Percentiles rank a stretch among this genome's conserved stretches.
phyloP scores from a whole-genome alignment of 768 basidiomycete genomes.

The Termitomyces sp. region DNA sequence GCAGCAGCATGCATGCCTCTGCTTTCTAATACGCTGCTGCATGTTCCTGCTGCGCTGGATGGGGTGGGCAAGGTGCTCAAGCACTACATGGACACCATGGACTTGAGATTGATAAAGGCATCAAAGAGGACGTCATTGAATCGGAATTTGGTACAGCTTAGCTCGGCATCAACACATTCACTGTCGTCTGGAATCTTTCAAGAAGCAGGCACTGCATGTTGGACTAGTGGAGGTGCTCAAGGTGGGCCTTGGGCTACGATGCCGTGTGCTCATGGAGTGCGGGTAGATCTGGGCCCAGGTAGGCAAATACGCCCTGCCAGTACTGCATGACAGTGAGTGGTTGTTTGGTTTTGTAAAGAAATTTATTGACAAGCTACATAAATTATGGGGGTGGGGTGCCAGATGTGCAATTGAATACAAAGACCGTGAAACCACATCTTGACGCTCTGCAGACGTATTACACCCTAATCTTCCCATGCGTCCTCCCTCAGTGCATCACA shows the following conservation, averaged over 20 bases:
- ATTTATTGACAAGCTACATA: no score
- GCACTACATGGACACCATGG: no score
- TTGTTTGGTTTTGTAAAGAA: neutral
- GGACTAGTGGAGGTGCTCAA: constrained; percentile 50
- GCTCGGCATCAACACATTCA: constrained; percentile 40
- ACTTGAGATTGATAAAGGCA: constrained; percentile 69
- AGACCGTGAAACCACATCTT: constrained; percentile 14
- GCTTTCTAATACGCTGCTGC: no score
- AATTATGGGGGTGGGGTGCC: no score
- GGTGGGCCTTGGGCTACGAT: constrained; percentile 58
- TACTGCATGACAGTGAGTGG: constrained; percentile 13
- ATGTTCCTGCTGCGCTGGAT: no score
- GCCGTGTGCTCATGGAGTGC: constrained; percentile 62
- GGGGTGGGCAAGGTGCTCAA: no score
- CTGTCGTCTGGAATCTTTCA: constrained; percentile 33
- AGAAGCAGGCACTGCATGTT: constrained; percentile 58
- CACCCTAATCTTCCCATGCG: constrained; percentile 12
- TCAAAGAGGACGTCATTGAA: constrained; percentile 49
- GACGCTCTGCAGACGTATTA: constrained; percentile 22
- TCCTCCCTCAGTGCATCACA: constrained; percentile 2
- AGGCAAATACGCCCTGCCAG: constrained; percentile 47
- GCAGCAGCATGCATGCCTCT: no score
- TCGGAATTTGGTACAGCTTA: constrained; percentile 27
- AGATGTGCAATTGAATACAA: no score
- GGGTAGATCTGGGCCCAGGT: constrained; percentile 65